Conservation (phyloP, 441 rosid genomes). For the Erodium moschatum region DNA sequence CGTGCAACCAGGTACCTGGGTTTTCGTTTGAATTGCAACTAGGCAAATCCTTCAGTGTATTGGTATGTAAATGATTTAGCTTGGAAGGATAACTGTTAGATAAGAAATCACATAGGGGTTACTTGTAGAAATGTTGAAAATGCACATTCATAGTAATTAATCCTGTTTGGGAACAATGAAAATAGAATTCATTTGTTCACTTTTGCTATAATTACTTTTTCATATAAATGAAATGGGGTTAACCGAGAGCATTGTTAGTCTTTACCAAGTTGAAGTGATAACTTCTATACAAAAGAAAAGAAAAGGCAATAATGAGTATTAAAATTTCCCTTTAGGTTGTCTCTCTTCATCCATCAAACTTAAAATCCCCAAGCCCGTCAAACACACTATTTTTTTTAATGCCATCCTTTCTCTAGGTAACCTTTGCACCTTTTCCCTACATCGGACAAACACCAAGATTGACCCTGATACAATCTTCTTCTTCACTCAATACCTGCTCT, state of each 20-base stretch:
- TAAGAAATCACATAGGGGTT: background rate
- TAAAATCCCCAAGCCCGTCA: background rate
- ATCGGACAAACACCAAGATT: background rate
- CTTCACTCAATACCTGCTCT: background rate
- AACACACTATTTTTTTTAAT: background rate
- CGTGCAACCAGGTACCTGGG: background rate
- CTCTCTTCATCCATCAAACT: background rate
- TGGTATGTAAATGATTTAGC: background rate
- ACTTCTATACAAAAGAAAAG: no score
- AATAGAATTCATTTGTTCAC: no score
- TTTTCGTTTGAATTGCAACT: background rate
- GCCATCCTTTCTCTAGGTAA: background rate
- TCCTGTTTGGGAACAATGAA: no score
- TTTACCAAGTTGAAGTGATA: no score
- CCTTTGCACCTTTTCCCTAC: background rate
- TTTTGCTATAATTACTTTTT: no score
- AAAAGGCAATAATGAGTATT: no score
- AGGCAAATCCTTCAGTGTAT: background rate
- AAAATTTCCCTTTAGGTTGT: background rate
- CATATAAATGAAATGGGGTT: no score
- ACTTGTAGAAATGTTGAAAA: background rate
- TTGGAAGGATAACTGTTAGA: slow-evolving; percentile 2
- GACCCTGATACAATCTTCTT: background rate
- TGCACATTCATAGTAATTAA: background rate
- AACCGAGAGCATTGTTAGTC: no score